A percentile compares a stretch with the other conserved stretches of the same genome.
phyloP scores from a whole-genome alignment of 2,329 filamentous ascomycete genomes.

The Penicillium sp. region DNA sequence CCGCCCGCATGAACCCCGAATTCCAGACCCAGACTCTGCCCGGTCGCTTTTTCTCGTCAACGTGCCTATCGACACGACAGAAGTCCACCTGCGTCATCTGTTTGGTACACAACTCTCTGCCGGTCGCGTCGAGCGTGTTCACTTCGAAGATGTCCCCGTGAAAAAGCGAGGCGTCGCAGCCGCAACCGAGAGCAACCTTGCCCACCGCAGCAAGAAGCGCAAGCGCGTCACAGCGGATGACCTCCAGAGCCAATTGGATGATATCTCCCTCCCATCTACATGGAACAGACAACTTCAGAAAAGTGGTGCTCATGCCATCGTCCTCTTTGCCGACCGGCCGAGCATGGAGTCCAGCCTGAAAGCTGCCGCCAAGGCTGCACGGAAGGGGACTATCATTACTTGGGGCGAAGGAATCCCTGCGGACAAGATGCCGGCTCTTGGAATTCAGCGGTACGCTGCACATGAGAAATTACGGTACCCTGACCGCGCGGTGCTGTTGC shows the following conservation, averaged over 20 bases:
- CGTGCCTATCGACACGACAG: slow-evolving; percentile 75
- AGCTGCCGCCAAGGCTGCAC: slow-evolving; percentile 59
- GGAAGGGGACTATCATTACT: slow-evolving; percentile 53
- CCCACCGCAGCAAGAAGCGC: slow-evolving; percentile 46
- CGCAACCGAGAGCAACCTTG: slow-evolving; percentile 21
- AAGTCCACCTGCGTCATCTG: slow-evolving; percentile 66
- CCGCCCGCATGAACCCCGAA: slow-evolving; percentile 72
- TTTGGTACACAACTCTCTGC: slow-evolving; percentile 70
- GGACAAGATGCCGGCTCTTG: slow-evolving; percentile 54
- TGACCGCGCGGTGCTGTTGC: slow-evolving; percentile 59
- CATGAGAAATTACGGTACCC: slow-evolving; percentile 71
- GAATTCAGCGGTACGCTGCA: slow-evolving; percentile 48
- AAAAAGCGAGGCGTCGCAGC: slow-evolving; percentile 30
- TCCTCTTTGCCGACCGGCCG: slow-evolving; percentile 74
- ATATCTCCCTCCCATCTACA: slow-evolving; percentile 58
- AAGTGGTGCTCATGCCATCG: slow-evolving; percentile 73
- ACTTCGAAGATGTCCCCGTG: slow-evolving; percentile 56
- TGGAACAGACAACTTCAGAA: slow-evolving; percentile 67
- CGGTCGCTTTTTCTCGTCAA: slow-evolving; percentile 90
- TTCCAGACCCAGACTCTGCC: slow-evolving; percentile 64
- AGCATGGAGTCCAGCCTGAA: slow-evolving; percentile 72
- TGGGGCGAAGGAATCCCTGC: slow-evolving; percentile 61
- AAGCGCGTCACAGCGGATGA: slow-evolving; percentile 50
- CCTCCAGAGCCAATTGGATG: slow-evolving; percentile 51
- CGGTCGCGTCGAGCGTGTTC: slow-evolving; percentile 69